Conservation (phyloP, 257 asterid species). For the Rauvolfia tetraphylla region DNA sequence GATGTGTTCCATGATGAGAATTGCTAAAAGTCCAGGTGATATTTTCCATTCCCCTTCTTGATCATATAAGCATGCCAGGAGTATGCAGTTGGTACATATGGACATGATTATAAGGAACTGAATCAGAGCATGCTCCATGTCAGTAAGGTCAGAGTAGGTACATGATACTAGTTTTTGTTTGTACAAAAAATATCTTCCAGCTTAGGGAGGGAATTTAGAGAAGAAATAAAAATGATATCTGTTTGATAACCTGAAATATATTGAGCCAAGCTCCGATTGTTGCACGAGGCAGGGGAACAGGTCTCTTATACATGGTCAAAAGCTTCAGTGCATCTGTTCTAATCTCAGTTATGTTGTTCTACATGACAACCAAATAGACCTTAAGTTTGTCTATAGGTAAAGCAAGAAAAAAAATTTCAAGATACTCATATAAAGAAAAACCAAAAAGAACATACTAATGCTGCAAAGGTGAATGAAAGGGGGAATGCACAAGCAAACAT, state of each 20-base stretch:
- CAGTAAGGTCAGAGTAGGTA: neutral
- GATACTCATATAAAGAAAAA: neutral
- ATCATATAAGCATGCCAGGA: slow-evolving; percentile 79
- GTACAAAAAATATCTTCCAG: neutral
- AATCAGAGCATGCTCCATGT: slow-evolving; percentile 23
- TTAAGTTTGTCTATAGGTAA: neutral
- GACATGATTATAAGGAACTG: slow-evolving; percentile 89
- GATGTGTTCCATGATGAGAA: slow-evolving; percentile 80
- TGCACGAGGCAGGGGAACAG: slow-evolving; percentile 77
- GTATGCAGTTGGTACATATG: slow-evolving; percentile 79
- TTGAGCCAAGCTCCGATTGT: slow-evolving; percentile 96
- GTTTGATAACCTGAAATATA: slow-evolving; percentile 68
- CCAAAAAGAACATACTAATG: slow-evolving; percentile 48
- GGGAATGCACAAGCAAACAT: slow-evolving; percentile 99
- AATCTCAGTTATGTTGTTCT: slow-evolving; percentile 89
- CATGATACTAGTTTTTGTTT: neutral
- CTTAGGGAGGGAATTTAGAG: neutral
- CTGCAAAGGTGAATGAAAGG: slow-evolving; percentile 82
- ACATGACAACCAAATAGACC: slow-evolving; percentile 9
- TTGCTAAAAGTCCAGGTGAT: slow-evolving; percentile 93
- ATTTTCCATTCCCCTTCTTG: slow-evolving; percentile 75
- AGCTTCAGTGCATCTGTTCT: slow-evolving; percentile 88
- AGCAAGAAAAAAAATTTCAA: neutral
- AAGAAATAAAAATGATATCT: neutral
- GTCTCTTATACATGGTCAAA: slow-evolving; percentile 86